Percentiles rank a stretch among this genome's conserved stretches.
phyloP scores from a whole-genome alignment of 2,329 filamentous ascomycete genomes.

The Alternaria incomplexa region DNA sequence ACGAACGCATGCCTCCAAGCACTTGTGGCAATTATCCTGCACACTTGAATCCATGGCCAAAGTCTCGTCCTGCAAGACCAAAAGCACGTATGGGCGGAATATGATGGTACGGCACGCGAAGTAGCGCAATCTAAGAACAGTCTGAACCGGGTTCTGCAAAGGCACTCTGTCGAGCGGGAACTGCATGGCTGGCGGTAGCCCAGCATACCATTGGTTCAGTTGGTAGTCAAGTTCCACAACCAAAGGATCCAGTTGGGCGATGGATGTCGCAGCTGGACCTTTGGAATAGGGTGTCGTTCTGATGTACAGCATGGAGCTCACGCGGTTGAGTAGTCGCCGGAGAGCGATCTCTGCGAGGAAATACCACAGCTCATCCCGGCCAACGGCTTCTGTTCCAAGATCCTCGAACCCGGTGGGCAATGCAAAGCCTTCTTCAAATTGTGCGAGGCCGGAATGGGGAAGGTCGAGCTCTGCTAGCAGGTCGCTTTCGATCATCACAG shows the following conservation, averaged over 20 bases:
- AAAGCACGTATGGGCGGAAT: slow-evolving; percentile 81
- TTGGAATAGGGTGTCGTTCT: slow-evolving; percentile 59
- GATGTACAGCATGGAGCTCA: slow-evolving; percentile 80
- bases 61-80: slow-evolving; percentile 78
- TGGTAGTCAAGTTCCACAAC: slow-evolving; percentile 83
- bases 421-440: slow-evolving; percentile 80
- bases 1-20: slow-evolving; percentile 77
- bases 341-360: slow-evolving; percentile 84
- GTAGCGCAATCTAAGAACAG: slow-evolving; percentile 78
- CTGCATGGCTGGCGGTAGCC: slow-evolving; percentile 73
- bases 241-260: slow-evolving; percentile 75
- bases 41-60: slow-evolving; percentile 74
- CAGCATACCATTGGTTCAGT: slow-evolving; percentile 84
- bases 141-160: slow-evolving; percentile 76
- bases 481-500: slow-evolving; percentile 79
- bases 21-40: slow-evolving; percentile 79
- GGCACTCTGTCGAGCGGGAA: slow-evolving; percentile 75
- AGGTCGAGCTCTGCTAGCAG: slow-evolving; percentile 79
- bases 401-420: slow-evolving; percentile 78
- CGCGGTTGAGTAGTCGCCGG: slow-evolving; percentile 75
- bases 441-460: slow-evolving; percentile 81
- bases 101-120: slow-evolving; percentile 88
- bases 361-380: slow-evolving; percentile 83
- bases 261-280: slow-evolving; percentile 63
- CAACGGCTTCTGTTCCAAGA: slow-evolving; percentile 69